Base-by-base conservation (phyloP, 441 rosid genomes). In the Brassica hybrid region DNA sequence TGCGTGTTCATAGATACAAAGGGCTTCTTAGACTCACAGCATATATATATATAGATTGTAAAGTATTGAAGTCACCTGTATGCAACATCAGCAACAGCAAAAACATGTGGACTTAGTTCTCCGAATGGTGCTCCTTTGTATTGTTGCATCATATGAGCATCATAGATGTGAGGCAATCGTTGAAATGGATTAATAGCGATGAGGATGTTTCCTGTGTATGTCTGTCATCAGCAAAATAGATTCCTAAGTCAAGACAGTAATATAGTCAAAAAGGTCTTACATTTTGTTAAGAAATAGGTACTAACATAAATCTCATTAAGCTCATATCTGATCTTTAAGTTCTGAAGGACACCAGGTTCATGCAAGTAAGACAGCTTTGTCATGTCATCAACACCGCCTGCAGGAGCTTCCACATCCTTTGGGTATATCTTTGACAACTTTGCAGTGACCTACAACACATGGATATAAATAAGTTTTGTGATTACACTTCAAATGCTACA, bases 361-460 rank as follows among this genome's bases (percentile, higher is more conserved):
- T 95, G 99, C 79, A 95, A 78, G 81, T 95, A 95, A 13, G 99
- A 95, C 10, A 95, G 90, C 85, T 93, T 95, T 73, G 98, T 93
- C 99, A 95, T 95, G 87, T 93, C 99, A 90, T 95, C 98, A 77
- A 95, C 99, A 62, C 99, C 99, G 41, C 95, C 99, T 17, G 98
- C 87, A 48, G 98, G 96, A 79, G 98, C 98, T 88, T 95, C 99
- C 84, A 84, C 80, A 75, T 95, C 99, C 58, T 90, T 93, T 32
- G 99, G 98, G 79, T 90, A 93, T 81, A 93, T 71, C 82, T 87
- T 93, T 45, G 97, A 86, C 75, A 95, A 72, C 52, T 81, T 87
- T 64, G 91, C 89, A 19, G 86, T 89, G 71, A 95, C 56, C 99
- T 94, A 17, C 16, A 50, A 69, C 2, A 59, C 9, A 17, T 43